Evolutionary conservation across 1,139 yeast species (phyloP).

Genomic region (Zygotorulaspora mrakii): DNA sequence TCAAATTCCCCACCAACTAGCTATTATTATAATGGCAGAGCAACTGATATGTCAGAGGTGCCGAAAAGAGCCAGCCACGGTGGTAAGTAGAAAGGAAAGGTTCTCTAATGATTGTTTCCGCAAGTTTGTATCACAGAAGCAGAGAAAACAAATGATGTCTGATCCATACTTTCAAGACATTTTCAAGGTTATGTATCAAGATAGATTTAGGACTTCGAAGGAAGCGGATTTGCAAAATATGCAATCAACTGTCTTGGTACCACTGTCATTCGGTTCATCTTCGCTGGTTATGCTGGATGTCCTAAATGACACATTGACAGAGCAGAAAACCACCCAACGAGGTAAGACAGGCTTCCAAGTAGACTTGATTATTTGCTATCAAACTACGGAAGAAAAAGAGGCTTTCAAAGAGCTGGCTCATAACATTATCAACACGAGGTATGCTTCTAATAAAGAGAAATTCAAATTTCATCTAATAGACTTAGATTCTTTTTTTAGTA

Average conservation of each 20-base stretch:
- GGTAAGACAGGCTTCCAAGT: constrained; percentile 69
- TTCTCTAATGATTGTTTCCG: constrained; percentile 71
- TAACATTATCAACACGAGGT: constrained; percentile 23
- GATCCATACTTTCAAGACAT: constrained; percentile 68
- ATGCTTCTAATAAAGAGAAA: constrained; percentile 21
- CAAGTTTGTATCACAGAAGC: constrained; percentile 71
- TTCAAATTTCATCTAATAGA: constrained; percentile 42
- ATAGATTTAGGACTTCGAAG: constrained; percentile 32
- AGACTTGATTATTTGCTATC: constrained; percentile 43
- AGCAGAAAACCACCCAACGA: constrained; percentile 56
- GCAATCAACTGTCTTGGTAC: constrained; percentile 47
- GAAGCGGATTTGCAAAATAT: constrained; percentile 25
- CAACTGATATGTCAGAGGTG: constrained; percentile 46
- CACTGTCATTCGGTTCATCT: constrained; percentile 63
- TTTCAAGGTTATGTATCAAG: constrained; percentile 42
- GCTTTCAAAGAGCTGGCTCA: constrained; percentile 29
- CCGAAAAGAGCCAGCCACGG: constrained; percentile 43
- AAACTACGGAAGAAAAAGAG: constrained; percentile 17
- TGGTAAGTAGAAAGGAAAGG: constrained; percentile 62
- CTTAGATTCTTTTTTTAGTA: constrained; percentile 38
- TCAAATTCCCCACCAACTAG: too few relatives aligned
- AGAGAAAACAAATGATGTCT: constrained; percentile 74
- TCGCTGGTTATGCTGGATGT: constrained; percentile 69
- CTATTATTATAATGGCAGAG: constrained; percentile 5
- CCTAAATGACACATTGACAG: constrained; percentile 54